Conservation (phyloP, 768 basidiomycete genomes). For the Epithele typhae region DNA sequence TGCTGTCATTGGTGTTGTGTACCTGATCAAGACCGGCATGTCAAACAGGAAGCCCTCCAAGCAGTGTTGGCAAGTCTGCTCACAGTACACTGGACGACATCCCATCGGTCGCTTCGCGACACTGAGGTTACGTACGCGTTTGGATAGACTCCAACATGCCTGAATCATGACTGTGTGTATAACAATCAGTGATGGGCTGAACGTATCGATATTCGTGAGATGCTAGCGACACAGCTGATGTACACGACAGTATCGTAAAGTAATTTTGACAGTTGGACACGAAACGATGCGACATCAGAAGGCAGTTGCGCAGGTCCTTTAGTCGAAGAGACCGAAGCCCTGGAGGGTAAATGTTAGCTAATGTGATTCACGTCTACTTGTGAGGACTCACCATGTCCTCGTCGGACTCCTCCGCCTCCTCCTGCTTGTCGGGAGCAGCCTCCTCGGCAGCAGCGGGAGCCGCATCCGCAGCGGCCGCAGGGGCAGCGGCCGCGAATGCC, state of each 20-base stretch:
- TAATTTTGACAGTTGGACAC: constrained; percentile 11
- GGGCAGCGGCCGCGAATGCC: constrained; percentile 85
- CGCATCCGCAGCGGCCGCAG: constrained; percentile 53
- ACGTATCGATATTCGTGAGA: constrained; percentile 12
- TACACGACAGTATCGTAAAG: constrained; percentile 16
- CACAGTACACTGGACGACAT: too few relatives aligned
- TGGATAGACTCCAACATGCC: too few relatives aligned
- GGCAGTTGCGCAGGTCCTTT: constrained; percentile 19
- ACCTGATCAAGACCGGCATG: too few relatives aligned
- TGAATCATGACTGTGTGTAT: too few relatives aligned
- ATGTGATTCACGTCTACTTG: background rate
- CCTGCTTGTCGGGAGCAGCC: constrained; percentile 43
- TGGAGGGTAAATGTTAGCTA: constrained; percentile 24
- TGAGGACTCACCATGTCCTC: constrained; percentile 74
- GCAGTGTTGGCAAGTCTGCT: too few relatives aligned
- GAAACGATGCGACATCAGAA: constrained; percentile 10
- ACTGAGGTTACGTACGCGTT: too few relatives aligned
- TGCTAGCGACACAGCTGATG: constrained; percentile 15
- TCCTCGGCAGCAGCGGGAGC: constrained; percentile 51
- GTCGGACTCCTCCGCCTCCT: constrained; percentile 82
- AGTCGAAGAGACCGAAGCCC: constrained; percentile 97
- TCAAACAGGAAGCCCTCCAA: too few relatives aligned
- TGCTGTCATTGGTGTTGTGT: too few relatives aligned
- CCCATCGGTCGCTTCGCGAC: too few relatives aligned
- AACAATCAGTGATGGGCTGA: too few relatives aligned